A percentile compares a stretch with the other conserved stretches of the same genome.
Conservation (phyloP, 176 grass and related monocot species). For the Lolium rigidum region DNA sequence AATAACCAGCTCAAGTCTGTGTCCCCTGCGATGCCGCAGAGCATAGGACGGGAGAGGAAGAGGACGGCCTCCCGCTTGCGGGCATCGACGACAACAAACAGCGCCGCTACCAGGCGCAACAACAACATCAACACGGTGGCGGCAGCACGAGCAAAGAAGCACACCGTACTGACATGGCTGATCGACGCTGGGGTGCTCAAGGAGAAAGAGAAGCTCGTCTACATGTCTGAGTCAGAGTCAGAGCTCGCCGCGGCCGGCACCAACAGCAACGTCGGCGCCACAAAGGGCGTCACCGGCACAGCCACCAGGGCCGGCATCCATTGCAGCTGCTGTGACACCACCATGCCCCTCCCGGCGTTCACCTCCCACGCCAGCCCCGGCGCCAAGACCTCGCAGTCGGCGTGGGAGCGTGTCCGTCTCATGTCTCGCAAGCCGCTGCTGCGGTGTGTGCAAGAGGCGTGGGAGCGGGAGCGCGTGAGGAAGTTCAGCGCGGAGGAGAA, state of each 20-base stretch:
- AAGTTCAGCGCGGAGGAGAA: too few species aligned
- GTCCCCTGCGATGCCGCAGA: too few species aligned
- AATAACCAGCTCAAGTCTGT: too few species aligned
- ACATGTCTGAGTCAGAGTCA: too few species aligned
- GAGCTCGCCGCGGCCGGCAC: too few species aligned
- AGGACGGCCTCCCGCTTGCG: too few species aligned
- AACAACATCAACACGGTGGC: background rate
- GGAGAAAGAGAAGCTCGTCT: constrained; percentile 60
- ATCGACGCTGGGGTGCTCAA: constrained; percentile 55
- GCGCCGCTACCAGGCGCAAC: background rate
- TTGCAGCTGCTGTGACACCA: constrained; percentile 65
- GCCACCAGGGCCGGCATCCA: constrained; percentile 10
- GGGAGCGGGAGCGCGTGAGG: constrained; percentile 27
- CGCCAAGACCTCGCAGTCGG: background rate
- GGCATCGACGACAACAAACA: too few species aligned
- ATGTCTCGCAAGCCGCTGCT: constrained; percentile 57
- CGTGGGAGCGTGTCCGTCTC: constrained; percentile 66
- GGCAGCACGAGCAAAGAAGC: constrained; percentile 18
- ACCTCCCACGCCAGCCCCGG: constrained; percentile 48
- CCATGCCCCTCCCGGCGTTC: constrained; percentile 45
- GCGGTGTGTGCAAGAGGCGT: constrained; percentile 53
- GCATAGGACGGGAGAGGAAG: too few species aligned
- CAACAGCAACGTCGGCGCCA: too few species aligned
- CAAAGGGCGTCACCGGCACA: too few species aligned
- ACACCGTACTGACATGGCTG: constrained; percentile 74